A percentile compares a stretch with the other conserved stretches of the same genome.
Evolutionary conservation across 352 stramenopile genomes (phyloP).

Genomic region (Globisporangium nodosum): DNA sequence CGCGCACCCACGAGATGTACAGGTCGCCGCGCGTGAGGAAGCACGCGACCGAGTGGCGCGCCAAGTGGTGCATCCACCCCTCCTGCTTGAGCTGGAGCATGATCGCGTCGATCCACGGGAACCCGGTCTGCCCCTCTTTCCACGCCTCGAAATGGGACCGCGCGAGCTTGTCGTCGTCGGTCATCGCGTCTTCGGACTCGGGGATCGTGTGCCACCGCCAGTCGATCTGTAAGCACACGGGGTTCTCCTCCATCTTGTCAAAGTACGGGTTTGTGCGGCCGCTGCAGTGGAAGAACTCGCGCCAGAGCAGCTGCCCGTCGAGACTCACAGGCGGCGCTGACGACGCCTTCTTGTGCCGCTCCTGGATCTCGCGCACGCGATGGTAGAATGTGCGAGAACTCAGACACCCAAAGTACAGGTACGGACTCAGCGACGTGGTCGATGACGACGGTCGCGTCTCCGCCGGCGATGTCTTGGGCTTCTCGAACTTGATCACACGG

Average conservation of each 20-base stretch:
- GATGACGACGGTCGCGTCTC: slow-evolving; percentile 82
- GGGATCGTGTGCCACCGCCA: slow-evolving; percentile 87
- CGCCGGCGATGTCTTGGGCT: slow-evolving; percentile 94
- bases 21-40: slow-evolving; percentile 98
- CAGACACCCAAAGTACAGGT: slow-evolving; percentile 93
- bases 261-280: slow-evolving; percentile 84
- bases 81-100: slow-evolving; percentile 93
- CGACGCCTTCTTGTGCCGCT: slow-evolving; percentile 48
- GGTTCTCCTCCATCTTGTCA: slow-evolving; percentile 94
- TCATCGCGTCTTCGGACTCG: slow-evolving; percentile 46
- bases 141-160: slow-evolving; percentile 88
- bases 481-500: slow-evolving; percentile 94
- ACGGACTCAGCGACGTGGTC: slow-evolving; percentile 95
- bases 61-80: slow-evolving; percentile 88
- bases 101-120: slow-evolving; percentile 97
- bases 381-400: slow-evolving; percentile 90
- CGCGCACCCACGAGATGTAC: slow-evolving; percentile 94
- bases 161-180: slow-evolving; percentile 80
- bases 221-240: slow-evolving; percentile 84
- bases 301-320: slow-evolving; percentile 94
- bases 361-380: slow-evolving; percentile 74
- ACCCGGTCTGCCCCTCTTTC: slow-evolving; percentile 94
- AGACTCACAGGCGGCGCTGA: slow-evolving; percentile 90
- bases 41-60: slow-evolving; percentile 95
- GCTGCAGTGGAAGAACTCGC: slow-evolving; percentile 93